Evolutionary conservation across 2,329 filamentous ascomycete species (phyloP).

Genomic region (Lojkania enalia): DNA sequence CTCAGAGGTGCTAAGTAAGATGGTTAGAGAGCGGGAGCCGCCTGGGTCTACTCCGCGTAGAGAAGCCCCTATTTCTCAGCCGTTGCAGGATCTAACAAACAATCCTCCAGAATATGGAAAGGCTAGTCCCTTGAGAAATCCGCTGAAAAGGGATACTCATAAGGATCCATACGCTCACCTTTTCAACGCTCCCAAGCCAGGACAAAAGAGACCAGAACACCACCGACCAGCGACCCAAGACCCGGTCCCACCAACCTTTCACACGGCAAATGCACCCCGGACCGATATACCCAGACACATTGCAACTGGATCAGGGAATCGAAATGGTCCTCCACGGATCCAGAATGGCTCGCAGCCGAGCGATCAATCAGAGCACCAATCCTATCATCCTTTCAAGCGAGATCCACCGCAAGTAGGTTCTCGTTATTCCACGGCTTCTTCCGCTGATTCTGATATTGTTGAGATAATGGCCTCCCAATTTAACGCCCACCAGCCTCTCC

Average conservation of each 20-base stretch:
- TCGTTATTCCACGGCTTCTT: slow-evolving; percentile 33
- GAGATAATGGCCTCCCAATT: slow-evolving; percentile 42
- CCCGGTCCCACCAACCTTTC: slow-evolving; percentile 10
- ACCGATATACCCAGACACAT: not conserved
- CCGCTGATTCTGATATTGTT: slow-evolving; percentile 36
- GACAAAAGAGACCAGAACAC: slow-evolving; percentile 55
- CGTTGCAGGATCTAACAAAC: slow-evolving; percentile 38
- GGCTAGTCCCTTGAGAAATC: slow-evolving; percentile 59
- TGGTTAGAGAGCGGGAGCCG: slow-evolving; percentile 58
- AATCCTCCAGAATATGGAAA: slow-evolving; percentile 58
- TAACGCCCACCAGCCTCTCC: slow-evolving; percentile 29
- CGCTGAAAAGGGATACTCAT: slow-evolving; percentile 43
- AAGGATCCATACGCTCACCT: slow-evolving; percentile 42
- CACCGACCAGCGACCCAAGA: slow-evolving; percentile 37
- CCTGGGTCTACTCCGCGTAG: slow-evolving; percentile 16
- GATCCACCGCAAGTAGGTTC: slow-evolving; percentile 21
- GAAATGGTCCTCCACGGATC: too few relatives aligned
- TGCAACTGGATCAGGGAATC: not conserved
- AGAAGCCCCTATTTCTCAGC: slow-evolving; percentile 26
- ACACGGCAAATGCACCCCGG: not conserved
- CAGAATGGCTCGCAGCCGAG: too few relatives aligned
- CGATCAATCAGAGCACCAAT: not conserved
- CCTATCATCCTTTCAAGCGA: slow-evolving; percentile 21
- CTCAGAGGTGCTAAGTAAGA: slow-evolving; percentile 31
- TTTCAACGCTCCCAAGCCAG: slow-evolving; percentile 58